Evolutionary conservation across 202 grass and related monocot species (phyloP).

Genomic region (Setaria italica): DNA sequence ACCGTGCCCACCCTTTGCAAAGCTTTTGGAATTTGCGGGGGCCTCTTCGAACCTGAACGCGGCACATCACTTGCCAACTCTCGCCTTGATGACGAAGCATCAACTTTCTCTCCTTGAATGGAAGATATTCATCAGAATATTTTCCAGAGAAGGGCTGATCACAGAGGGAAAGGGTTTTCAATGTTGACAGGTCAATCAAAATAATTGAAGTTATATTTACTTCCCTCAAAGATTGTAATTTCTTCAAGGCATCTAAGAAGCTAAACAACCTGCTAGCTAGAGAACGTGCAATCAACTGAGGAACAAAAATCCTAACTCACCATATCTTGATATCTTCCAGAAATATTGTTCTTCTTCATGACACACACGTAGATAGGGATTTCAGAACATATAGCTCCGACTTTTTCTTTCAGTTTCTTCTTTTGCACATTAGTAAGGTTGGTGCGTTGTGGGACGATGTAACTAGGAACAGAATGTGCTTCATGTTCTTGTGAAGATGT

Average conservation of each 20-base stretch:
- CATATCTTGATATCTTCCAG: neutral
- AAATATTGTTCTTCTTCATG: constrained; percentile 19
- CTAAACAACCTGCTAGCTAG: neutral
- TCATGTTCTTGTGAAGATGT: constrained; percentile 1
- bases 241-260: neutral
- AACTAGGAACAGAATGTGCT: neutral
- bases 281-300: neutral
- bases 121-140: constrained; percentile 21
- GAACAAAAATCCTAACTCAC: constrained; percentile 40
- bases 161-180: neutral
- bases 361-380: constrained; percentile 30
- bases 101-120: neutral
- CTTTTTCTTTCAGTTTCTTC: constrained; percentile 8
- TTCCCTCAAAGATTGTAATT: neutral
- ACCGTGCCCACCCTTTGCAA: neutral
- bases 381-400: constrained; percentile 21
- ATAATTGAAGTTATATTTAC: neutral
- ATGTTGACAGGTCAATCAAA: neutral
- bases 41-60: neutral
- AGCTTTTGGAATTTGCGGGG: neutral
- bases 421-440: neutral
- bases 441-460: neutral
- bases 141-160: neutral
- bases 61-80: neutral
- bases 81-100: constrained; percentile 10